Evolutionary conservation across 768 basidiomycete species (phyloP), one percentile per base, ranked within the genome.

Genomic region (Kwoniella heveanensis): DNA sequence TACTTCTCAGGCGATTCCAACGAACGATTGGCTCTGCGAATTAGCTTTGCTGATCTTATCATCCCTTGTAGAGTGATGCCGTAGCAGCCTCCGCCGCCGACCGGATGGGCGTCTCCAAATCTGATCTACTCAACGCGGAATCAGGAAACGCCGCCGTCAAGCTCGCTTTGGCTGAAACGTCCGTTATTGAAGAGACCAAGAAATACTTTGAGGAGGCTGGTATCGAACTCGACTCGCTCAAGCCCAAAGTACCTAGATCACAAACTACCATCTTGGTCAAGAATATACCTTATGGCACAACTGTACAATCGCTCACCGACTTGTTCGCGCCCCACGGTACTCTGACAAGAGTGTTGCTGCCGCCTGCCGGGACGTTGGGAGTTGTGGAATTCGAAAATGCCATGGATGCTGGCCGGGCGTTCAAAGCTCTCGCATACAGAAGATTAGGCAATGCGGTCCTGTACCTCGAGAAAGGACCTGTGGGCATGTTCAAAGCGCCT

Each of bases 101-200:
- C 65, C 86, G 94, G 10, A 88, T 98, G 85, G 88, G 86, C 60
- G 85, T 98, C 46, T 81, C 87, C 26, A 98, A 98, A 81, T 83
- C 91, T 1, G 89, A 90, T 29, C 89, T 99, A 24, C 83, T 98
- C 59, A 91, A 91, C 76, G 87, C 91, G 0, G 90, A 92, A 0
- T 69, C 70, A 19, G 76, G 72, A 6, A 79, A 80, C 59, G 78
- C 90, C 0, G 93, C 95, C 1, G 92, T 97, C 61, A 96, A 94
- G 78, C 87, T 98, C 39, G 95, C 96, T 0, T 83, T 98, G 39
- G 95, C 96, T 0, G 96, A 99, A 80, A 96, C 96, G 19, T 91
- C 93, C 70, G 87, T 98, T 79, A 93, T 99, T 61, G 86, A 90
- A 64, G 95, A 98, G 79, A 98, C 94, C 0, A 96, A 95, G 75